Evolutionary conservation across 2,329 filamentous ascomycete species (phyloP), one percentile per base, ranked within the genome.

Genomic region (Ophidiomyces ophidiicola): DNA sequence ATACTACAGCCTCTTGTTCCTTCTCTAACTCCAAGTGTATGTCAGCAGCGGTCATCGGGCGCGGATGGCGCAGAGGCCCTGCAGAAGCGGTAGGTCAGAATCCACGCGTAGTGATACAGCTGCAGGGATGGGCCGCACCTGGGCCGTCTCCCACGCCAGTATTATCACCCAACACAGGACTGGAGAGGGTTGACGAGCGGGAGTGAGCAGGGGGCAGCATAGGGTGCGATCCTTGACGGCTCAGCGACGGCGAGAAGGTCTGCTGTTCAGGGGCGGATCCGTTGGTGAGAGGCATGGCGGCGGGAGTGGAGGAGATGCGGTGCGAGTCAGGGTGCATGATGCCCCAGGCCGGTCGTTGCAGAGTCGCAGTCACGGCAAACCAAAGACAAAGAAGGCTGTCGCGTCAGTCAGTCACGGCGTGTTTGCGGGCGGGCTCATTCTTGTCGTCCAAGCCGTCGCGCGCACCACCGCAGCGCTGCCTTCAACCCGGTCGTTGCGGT

Each of bases 1-100:
- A 47, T 70, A 90, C 87, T 52, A 94, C 80, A 24, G 86, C 83
- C 61, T 96, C 88, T 53, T 96, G 87, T 57, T 96, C 88, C 60
- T 92, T 90, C 62, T 96, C 88, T 18, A 94, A 70, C 63, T 94
- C 77, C 44, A 82, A 70, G 59, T 94, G 86, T 45, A 96, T 70
- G 59, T 96, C 88, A 3, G 85, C 82, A 1, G 85, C 79, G 0
- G 88, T 94, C 57, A 94, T 65, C 3, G 87, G 87, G 24, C 84
- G 74, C 4, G 88, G 87, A 58, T 94, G 87, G 46, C 88, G 76
- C 51, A 92, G 64, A 3, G 88, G 87, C 0, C 81, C 82, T 41
- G 76, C n/a, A n/a, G n/a, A n/a, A n/a, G n/a, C n/a, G n/a, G n/a
- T n/a, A n/a, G n/a, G n/a, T n/a, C n/a, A n/a, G n/a, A n/a, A n/a